These are phyloP conservation scores for Candida sanyaensis DNA, from an alignment of 1,139 yeast genomes.

Conservation along the genomic window DNA sequence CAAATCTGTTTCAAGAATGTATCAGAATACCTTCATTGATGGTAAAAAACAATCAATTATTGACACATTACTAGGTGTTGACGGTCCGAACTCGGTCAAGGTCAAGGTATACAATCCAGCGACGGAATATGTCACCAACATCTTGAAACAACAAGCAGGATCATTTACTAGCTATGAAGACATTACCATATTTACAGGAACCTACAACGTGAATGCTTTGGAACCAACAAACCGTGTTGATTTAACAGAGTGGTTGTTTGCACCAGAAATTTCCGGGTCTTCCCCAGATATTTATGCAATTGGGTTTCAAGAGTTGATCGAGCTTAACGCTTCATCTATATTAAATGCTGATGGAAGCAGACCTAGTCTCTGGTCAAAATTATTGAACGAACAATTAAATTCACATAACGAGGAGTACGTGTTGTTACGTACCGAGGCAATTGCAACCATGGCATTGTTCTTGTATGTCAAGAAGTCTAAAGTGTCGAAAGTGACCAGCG, in stretches of 20 bases:
- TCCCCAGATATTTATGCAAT: conserved; percentile 75
- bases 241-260: conserved; percentile 80
- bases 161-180: conserved; percentile 62
- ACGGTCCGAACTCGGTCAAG: conserved; percentile 62
- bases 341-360: conserved; percentile 67
- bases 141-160: conserved; percentile 50
- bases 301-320: conserved; percentile 93
- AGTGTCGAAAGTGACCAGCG: conserved; percentile 64
- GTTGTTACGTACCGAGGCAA: conserved; percentile 44
- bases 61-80: conserved; percentile 81
- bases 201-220: conserved; percentile 88
- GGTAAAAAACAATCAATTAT: conserved; percentile 85
- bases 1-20: conserved; percentile 91
- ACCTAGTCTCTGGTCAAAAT: conserved; percentile 63
- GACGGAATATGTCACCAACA: conserved; percentile 72
- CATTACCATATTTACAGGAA: conserved; percentile 74
- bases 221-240: conserved; percentile 50
- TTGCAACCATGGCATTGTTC: conserved; percentile 46
- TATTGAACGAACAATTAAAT: conserved; percentile 59
- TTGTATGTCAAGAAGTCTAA: conserved; percentile 45
- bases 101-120: conserved; percentile 87
- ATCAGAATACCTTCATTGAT: conserved; percentile 94
- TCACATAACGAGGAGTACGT: conserved; percentile 36
- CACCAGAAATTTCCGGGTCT: conserved; percentile 46
- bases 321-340: conserved; percentile 82